phyloP scores from a whole-genome alignment of 192 early-diverging fungal genomes.

The Chytriomyces sp. region DNA sequence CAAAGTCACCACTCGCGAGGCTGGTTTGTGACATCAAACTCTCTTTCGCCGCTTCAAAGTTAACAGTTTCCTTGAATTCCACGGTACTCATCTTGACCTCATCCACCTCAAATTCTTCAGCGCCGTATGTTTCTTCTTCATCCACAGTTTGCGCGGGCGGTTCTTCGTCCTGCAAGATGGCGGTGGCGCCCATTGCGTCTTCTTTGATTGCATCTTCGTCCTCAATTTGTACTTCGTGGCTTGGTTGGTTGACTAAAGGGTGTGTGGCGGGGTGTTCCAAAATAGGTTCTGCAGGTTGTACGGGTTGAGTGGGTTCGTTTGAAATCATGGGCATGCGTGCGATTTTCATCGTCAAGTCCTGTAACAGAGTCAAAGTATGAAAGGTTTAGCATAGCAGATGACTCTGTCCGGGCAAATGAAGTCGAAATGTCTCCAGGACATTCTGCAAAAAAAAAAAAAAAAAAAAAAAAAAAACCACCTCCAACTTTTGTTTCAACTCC shows the following conservation, averaged over 20 bases:
- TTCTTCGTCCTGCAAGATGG: not conserved
- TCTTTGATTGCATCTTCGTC: no score
- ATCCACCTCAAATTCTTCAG: not conserved
- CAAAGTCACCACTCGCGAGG: not conserved
- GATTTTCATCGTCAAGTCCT: no score
- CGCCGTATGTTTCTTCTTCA: slow-evolving; percentile 3
- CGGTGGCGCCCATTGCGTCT: not conserved
- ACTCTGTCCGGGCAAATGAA: not conserved
- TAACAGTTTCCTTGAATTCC: not conserved
- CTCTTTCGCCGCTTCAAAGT: not conserved
- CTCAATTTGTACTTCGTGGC: not conserved
- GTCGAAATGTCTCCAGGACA: no score
- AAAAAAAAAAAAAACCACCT: not conserved
- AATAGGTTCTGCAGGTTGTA: not conserved
- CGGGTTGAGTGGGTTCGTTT: not conserved
- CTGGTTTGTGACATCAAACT: not conserved
- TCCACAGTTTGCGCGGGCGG: not conserved
- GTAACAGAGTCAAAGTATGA: not conserved
- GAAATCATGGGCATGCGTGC: not conserved
- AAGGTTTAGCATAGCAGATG: not conserved
- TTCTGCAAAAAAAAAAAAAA: no score
- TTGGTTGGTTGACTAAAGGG: not conserved
- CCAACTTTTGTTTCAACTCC: slow-evolving; percentile 17
- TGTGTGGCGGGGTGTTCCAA: not conserved
- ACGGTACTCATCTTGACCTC: not conserved